Percentiles rank a stretch among this genome's conserved stretches.
These are phyloP conservation scores for Podospora appendiculata DNA, from an alignment of 495 filamentous ascomycete species.

Conservation along the genomic window DNA sequence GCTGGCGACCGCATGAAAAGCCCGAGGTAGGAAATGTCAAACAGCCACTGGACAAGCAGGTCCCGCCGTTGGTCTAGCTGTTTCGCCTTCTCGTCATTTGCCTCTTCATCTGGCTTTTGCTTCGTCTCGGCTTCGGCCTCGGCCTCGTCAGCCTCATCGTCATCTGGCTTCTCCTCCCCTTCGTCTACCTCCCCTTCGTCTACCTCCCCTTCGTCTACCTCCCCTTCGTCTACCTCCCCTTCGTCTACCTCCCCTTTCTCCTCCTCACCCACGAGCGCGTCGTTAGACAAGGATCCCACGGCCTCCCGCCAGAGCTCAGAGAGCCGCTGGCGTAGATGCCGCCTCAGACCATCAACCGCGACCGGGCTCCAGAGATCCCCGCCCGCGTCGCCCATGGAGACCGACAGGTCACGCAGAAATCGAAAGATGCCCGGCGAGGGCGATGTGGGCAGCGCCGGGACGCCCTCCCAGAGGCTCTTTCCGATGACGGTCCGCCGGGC, in stretches of 20 bases:
- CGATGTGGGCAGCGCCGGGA: constrained; percentile 69
- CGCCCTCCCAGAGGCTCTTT: constrained; percentile 60
- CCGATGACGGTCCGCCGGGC: constrained; percentile 36
- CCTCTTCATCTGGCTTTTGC: constrained; percentile 15
- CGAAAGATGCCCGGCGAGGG: constrained; percentile 72
- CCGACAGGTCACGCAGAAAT: constrained; percentile 58
- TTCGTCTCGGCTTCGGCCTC: constrained; percentile 26
- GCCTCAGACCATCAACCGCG: constrained; percentile 58
- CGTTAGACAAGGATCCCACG: too few species aligned
- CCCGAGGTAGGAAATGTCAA: constrained; percentile 66
- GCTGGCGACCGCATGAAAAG: constrained; percentile 20
- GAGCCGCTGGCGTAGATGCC: constrained; percentile 37
- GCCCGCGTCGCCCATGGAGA: constrained; percentile 61
- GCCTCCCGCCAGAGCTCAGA: constrained; percentile 28
- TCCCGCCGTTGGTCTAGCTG: constrained; percentile 33
- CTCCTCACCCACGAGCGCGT: neutral
- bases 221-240: neutral
- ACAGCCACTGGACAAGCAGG: constrained; percentile 63
- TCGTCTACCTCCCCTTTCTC: neutral
- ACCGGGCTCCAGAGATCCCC: constrained; percentile 76
- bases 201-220: too few species aligned
- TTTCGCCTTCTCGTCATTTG: constrained; percentile 8
- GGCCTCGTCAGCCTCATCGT: constrained; percentile 4
- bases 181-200: too few species aligned
- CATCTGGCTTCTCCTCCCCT: too few species aligned